A percentile compares a stretch with the other conserved stretches of the same genome.
Conservation (phyloP, 2,329 filamentous ascomycete genomes). For the Monilinia fructicola region DNA sequence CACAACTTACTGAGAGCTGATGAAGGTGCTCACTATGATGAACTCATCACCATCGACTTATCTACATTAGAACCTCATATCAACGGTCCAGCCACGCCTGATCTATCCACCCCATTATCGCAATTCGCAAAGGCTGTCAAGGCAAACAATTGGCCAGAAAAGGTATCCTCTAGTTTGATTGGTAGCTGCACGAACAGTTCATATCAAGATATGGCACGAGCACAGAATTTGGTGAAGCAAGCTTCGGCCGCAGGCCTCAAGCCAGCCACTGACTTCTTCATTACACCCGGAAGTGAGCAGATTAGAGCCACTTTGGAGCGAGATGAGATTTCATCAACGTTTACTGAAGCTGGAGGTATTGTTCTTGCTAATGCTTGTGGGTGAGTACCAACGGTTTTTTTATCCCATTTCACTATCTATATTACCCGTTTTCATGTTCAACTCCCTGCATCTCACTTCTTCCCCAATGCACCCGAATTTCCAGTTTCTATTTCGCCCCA, state of each 20-base stretch:
- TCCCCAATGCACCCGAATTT: background rate
- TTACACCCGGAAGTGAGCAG: constrained; percentile 95
- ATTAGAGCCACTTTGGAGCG: constrained; percentile 91
- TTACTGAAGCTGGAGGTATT: constrained; percentile 81
- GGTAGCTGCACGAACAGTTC: constrained; percentile 99
- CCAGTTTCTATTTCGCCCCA: background rate
- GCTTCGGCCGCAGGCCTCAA: constrained; percentile 85
- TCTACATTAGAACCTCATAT: constrained; percentile 90
- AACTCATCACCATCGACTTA: constrained; percentile 86
- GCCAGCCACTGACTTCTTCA: constrained; percentile 88
- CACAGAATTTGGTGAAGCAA: constrained; percentile 89
- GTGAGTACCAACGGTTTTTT: constrained; percentile 11
- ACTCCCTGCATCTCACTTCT: background rate
- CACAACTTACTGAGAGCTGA: constrained; percentile 74
- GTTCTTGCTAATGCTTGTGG: constrained; percentile 94
- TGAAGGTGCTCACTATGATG: constrained; percentile 79
- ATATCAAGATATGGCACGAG: constrained; percentile 97
- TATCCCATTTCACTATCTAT: background rate
- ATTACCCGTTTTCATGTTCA: too few species aligned
- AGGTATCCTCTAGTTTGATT: constrained; percentile 89
- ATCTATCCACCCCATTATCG: constrained; percentile 89
- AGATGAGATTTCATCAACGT: constrained; percentile 82
- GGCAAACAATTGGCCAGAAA: constrained; percentile 85
- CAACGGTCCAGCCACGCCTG: constrained; percentile 95
- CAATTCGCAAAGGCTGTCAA: constrained; percentile 82